Percentiles rank a stretch among this genome's conserved stretches.
These are phyloP conservation scores for Linnemannia elongata DNA, from an alignment of 192 early-diverging fungal genomes.

Conservation along the genomic window DNA sequence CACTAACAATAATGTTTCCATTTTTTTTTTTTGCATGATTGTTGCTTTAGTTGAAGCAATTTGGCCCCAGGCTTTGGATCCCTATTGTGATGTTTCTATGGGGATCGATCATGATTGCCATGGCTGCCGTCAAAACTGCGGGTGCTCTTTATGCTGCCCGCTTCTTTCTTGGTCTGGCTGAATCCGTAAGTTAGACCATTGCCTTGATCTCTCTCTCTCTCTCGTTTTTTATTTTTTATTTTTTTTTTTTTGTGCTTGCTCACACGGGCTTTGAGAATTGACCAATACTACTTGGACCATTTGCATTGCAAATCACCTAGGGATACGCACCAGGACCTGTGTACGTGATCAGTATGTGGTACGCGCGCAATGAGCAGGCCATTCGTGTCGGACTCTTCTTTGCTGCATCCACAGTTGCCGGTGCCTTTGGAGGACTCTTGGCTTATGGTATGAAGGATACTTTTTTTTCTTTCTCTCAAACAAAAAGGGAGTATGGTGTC, in stretches of 20 bases:
- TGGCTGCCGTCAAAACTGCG: conserved; percentile 57
- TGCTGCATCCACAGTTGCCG: conserved; percentile 60
- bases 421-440: conserved; percentile 71
- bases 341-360: conserved; percentile 60
- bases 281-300: neutral
- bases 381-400: conserved; percentile 65
- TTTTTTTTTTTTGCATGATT: neutral
- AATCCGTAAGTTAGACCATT: conserved; percentile 15
- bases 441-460: conserved; percentile 60
- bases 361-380: conserved; percentile 63
- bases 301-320: neutral
- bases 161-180: conserved; percentile 31
- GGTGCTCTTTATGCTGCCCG: conserved; percentile 58
- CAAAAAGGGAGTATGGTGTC: neutral
- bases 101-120: conserved; percentile 57
- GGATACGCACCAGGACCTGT: neutral
- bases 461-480: neutral
- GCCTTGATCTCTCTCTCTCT: too few species aligned
- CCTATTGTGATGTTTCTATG: conserved; percentile 64
- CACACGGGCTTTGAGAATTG: neutral
- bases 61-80: conserved; percentile 65
- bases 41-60: conserved; percentile 62
- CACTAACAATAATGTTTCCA: neutral
- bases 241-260: neutral
- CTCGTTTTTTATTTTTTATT: neutral